These are phyloP conservation scores for Rhodosporidiobolus odoratus DNA, from an alignment of 768 basidiomycete species.

Conservation along the genomic window DNA sequence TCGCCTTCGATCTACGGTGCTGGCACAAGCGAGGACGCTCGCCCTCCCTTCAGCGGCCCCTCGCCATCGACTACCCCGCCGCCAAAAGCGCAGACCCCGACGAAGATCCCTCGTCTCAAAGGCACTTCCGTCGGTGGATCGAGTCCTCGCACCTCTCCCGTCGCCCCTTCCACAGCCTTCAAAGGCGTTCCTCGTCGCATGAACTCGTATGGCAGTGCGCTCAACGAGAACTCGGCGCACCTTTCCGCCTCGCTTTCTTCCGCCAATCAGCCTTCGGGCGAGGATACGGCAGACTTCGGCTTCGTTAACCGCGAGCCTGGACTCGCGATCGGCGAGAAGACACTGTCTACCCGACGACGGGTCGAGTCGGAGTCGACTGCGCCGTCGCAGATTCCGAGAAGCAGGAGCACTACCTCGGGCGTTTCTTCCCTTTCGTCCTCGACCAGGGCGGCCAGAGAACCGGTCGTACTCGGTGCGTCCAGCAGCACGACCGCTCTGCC, in stretches of 20 bases:
- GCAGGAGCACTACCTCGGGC: slow-evolving; percentile 20
- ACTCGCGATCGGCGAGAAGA: slow-evolving; percentile 24
- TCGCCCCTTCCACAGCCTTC: neutral
- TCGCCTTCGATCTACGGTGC: slow-evolving; percentile 60
- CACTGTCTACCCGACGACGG: slow-evolving; percentile 7
- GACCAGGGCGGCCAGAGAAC: neutral
- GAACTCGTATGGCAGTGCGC: slow-evolving; percentile 12
- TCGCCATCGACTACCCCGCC: slow-evolving; percentile 24
- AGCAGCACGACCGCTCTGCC: neutral
- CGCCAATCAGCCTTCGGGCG: neutral
- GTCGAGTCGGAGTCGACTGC: slow-evolving; percentile 25
- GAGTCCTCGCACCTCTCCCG: slow-evolving; percentile 48
- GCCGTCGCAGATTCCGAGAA: slow-evolving; percentile 31
- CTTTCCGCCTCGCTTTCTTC: slow-evolving; percentile 8
- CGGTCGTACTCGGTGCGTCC: slow-evolving; percentile 3
- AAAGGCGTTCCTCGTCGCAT: neutral
- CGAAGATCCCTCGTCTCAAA: slow-evolving; percentile 82
- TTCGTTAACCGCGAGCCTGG: slow-evolving; percentile 21
- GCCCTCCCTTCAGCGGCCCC: neutral
- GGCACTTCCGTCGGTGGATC: slow-evolving; percentile 63
- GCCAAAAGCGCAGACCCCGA: slow-evolving; percentile 69
- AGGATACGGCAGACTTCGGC: slow-evolving; percentile 24
- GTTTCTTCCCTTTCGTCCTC: neutral
- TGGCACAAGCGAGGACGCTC: neutral
- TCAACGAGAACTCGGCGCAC: neutral